A percentile compares a stretch with the other conserved stretches of the same genome.
These are phyloP conservation scores for Novymonas esmeraldas DNA, from an alignment of 208 protist species.

Conservation along the genomic window DNA sequence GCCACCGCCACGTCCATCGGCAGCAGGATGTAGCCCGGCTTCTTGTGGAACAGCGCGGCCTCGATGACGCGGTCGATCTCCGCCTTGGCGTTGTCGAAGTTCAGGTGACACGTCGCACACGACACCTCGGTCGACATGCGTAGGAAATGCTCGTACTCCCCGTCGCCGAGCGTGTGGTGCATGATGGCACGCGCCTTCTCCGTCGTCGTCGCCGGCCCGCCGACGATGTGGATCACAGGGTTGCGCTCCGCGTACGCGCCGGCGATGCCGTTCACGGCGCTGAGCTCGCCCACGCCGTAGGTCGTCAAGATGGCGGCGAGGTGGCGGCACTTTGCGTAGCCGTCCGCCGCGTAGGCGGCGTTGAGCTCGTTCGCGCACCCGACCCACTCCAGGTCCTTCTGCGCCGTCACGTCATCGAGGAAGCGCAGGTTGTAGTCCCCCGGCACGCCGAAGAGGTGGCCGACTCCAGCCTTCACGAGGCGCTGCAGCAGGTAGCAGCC, in stretches of 20 bases:
- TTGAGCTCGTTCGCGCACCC: constrained; percentile 61
- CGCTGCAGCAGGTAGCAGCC: constrained; percentile 53
- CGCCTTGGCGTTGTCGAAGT: constrained; percentile 17
- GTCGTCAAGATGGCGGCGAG: constrained; percentile 52
- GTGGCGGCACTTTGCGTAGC: constrained; percentile 48
- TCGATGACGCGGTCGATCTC: constrained; percentile 46
- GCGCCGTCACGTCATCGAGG: constrained; percentile 43
- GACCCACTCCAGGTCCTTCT: constrained; percentile 39
- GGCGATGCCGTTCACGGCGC: constrained; percentile 48
- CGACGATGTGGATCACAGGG: constrained; percentile 49
- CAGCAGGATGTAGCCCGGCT: constrained; percentile 44
- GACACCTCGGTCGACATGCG: constrained; percentile 34
- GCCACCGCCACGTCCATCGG: constrained; percentile 31
- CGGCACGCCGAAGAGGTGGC: constrained; percentile 53
- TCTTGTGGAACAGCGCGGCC: constrained; percentile 22
- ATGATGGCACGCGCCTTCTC: constrained; percentile 24
- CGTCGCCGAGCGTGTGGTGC: constrained; percentile 48
- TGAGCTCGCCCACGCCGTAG: constrained; percentile 60
- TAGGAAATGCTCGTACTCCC: constrained; percentile 36
- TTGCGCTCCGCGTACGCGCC: constrained; percentile 34
- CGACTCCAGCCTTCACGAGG: constrained; percentile 33
- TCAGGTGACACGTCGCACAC: constrained; percentile 14
- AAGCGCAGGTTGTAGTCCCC: constrained; percentile 63
- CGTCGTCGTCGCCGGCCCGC: constrained; percentile 29
- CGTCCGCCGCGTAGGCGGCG: constrained; percentile 54